Conservation (phyloP, 2,329 filamentous ascomycete species). For the Beauveria australis region DNA sequence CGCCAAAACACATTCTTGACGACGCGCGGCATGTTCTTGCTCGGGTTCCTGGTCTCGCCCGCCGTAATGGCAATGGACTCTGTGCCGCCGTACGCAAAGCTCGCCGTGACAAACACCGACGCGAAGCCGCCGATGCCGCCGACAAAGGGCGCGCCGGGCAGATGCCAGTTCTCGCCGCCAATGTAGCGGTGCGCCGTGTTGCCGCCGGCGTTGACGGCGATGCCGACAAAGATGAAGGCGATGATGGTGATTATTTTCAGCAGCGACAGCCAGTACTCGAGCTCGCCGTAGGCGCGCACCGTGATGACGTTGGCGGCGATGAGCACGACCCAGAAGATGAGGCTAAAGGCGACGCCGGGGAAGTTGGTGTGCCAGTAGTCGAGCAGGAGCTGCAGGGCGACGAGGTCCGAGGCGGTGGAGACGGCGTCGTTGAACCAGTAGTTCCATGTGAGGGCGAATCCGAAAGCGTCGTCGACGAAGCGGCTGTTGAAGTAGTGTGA, state of each 20-base stretch:
- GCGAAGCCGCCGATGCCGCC: conserved; percentile 58
- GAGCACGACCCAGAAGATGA: conserved; percentile 52
- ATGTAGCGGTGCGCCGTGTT: conserved; percentile 47
- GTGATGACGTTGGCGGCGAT: conserved; percentile 33
- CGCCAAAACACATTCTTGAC: conserved; percentile 60
- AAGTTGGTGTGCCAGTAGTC: conserved; percentile 56
- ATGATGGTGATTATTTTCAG: conserved; percentile 46
- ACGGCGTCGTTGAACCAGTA: conserved; percentile 60
- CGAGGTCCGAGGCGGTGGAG: conserved; percentile 47
- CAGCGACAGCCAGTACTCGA: conserved; percentile 49
- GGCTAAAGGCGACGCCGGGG: conserved; percentile 53
- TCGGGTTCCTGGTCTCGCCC: conserved; percentile 56
- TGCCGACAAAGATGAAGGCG: conserved; percentile 55
- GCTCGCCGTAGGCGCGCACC: conserved; percentile 28
- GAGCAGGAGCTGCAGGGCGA: conserved; percentile 43
- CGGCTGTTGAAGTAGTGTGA: conserved; percentile 21
- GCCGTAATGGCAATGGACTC: conserved; percentile 46
- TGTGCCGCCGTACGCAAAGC: conserved; percentile 41
- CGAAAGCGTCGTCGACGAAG: conserved; percentile 45
- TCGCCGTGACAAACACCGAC: conserved; percentile 45
- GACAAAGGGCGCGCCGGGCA: conserved; percentile 55
- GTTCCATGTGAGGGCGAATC: conserved; percentile 49
- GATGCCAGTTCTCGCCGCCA: conserved; percentile 49
- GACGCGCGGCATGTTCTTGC: conserved; percentile 51
- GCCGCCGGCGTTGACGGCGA: conserved; percentile 44